Conservation (phyloP, 495 filamentous ascomycete species). For the Penicillium parvum region DNA sequence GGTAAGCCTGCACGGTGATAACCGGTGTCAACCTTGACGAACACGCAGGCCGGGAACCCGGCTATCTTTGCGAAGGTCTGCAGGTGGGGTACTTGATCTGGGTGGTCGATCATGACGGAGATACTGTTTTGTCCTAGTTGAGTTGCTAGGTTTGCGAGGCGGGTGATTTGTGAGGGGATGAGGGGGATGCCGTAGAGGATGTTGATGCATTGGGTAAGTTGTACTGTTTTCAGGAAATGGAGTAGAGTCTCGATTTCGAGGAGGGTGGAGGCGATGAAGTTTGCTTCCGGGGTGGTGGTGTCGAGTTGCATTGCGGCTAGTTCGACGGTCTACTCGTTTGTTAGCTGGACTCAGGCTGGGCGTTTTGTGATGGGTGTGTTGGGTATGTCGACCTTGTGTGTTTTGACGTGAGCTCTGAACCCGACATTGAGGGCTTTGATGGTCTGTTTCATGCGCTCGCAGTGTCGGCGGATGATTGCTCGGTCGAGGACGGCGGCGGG, state of each 20-base stretch:
- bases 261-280: slow-evolving; percentile 74
- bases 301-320: slow-evolving; percentile 72
- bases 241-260: slow-evolving; percentile 67
- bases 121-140: slow-evolving; percentile 51
- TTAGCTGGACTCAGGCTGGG: neutral
- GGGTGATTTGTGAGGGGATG: slow-evolving; percentile 53
- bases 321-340: slow-evolving; percentile 56
- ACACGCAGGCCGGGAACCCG: slow-evolving; percentile 49
- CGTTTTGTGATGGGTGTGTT: too few species aligned
- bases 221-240: slow-evolving; percentile 57
- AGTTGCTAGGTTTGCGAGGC: slow-evolving; percentile 50
- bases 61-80: slow-evolving; percentile 32
- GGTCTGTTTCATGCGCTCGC: slow-evolving; percentile 66
- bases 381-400: slow-evolving; percentile 62
- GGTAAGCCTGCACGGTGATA: slow-evolving; percentile 69
- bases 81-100: slow-evolving; percentile 52
- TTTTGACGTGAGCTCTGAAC: slow-evolving; percentile 82
- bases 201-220: slow-evolving; percentile 51
- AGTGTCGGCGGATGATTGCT: slow-evolving; percentile 64
- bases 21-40: slow-evolving; percentile 76
- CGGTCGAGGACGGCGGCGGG: slow-evolving; percentile 69
- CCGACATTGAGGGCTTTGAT: slow-evolving; percentile 53
- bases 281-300: slow-evolving; percentile 44
- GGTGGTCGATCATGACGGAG: slow-evolving; percentile 70
- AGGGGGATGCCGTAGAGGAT: slow-evolving; percentile 76